phyloP scores from a whole-genome alignment of 805 yeast genomes.

The Lipomyces orientalis region DNA sequence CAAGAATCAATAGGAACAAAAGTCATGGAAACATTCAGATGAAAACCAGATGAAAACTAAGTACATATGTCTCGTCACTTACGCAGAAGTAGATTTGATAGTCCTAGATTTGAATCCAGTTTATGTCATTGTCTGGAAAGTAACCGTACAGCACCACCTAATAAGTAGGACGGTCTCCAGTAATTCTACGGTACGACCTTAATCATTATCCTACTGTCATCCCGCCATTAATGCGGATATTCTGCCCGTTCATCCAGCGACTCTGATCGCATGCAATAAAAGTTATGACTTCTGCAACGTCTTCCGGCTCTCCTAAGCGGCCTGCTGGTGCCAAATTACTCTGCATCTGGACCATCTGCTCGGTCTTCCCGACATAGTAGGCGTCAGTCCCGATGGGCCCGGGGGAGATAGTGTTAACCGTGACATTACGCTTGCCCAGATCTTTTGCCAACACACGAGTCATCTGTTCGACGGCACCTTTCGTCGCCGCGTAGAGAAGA shows the following conservation, averaged over 20 bases:
- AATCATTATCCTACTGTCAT: not conserved
- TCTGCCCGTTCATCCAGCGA: conserved; percentile 58
- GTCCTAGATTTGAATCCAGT: too few relatives aligned
- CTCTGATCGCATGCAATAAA: conserved; percentile 58
- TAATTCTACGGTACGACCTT: too few relatives aligned
- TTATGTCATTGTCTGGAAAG: too few relatives aligned
- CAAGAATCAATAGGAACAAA: too few relatives aligned
- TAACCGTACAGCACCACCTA: too few relatives aligned
- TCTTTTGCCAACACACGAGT: conserved; percentile 54
- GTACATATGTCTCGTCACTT: too few relatives aligned
- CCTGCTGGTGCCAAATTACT: conserved; percentile 46
- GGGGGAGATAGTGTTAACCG: conserved; percentile 56
- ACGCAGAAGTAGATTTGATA: too few relatives aligned
- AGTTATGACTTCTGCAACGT: conserved; percentile 54
- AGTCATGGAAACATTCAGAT: too few relatives aligned
- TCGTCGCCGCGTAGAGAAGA: conserved; percentile 62
- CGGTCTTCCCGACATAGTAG: conserved; percentile 30
- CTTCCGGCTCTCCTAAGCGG: conserved; percentile 55
- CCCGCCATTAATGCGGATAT: conserved; percentile 61
- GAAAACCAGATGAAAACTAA: too few relatives aligned
- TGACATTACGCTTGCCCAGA: conserved; percentile 53
- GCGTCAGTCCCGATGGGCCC: conserved; percentile 44
- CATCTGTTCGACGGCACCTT: conserved; percentile 61
- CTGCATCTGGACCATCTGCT: conserved; percentile 47
- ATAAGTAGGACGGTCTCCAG: too few relatives aligned